A percentile compares a stretch with the other conserved stretches of the same genome.
Conservation (phyloP, 1,139 yeast genomes). For the Geotrichum klebahnii region DNA sequence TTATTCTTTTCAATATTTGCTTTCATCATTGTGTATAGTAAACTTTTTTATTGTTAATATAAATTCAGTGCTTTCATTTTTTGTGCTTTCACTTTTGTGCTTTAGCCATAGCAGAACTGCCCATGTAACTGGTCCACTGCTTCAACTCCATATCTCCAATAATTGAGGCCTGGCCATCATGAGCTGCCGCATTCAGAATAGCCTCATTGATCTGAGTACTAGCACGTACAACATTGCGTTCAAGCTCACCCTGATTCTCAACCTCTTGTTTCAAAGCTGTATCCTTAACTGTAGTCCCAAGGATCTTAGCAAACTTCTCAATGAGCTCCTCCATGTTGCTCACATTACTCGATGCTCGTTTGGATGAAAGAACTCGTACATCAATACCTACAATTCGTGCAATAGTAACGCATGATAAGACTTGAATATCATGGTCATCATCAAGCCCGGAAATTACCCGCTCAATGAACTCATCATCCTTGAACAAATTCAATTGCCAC, state of each 20-base stretch:
- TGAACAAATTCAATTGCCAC: conserved; percentile 33
- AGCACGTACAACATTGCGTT: conserved; percentile 31
- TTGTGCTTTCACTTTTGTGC: neutral
- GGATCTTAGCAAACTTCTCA: conserved; percentile 36
- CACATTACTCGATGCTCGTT: conserved; percentile 17
- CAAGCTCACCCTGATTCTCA: conserved; percentile 44
- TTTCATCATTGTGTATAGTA: too few relatives aligned
- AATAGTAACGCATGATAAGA: conserved; percentile 43
- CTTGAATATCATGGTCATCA: conserved; percentile 47
- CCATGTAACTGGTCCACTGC: conserved; percentile 7
- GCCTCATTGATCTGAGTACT: conserved; percentile 29
- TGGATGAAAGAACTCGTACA: conserved; percentile 22
- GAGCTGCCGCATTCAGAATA: conserved; percentile 15
- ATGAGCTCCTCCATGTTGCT: conserved; percentile 32
- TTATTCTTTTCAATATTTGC: too few relatives aligned
- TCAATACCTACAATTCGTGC: conserved; percentile 38
- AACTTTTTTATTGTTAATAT: too few relatives aligned
- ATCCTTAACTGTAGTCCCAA: conserved; percentile 44
- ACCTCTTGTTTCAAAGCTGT: conserved; percentile 50
- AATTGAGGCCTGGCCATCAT: neutral
- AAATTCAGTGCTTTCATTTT: too few relatives aligned
- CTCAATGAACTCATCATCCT: conserved; percentile 35
- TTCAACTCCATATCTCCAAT: conserved; percentile 7
- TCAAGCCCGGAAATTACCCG: conserved; percentile 41
- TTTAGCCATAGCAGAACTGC: neutral